Evolutionary conservation across 148 eudicot genomes (phyloP).

Genomic region (Rhododendron henanense): DNA sequence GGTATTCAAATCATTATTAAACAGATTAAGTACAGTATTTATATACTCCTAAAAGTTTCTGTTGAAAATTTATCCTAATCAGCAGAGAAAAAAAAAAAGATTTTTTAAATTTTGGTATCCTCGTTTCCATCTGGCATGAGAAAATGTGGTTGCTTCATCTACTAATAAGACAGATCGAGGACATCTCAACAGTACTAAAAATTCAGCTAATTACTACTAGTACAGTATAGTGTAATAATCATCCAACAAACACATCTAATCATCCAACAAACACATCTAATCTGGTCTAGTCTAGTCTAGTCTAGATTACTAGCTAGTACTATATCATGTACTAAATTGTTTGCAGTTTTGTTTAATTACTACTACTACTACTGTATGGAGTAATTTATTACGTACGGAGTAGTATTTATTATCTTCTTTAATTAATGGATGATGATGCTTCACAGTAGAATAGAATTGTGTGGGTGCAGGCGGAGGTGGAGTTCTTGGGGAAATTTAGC

Average conservation of each 20-base stretch:
- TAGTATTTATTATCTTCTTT: not conserved
- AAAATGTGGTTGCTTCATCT: not conserved
- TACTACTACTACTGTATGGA: no score
- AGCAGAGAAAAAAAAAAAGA: no score
- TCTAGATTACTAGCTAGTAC: no score
- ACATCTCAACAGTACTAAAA: not conserved
- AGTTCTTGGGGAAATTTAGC: slow-evolving; percentile 60
- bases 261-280: not conserved
- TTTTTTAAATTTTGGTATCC: no score
- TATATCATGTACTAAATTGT: not conserved
- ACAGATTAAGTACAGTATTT: no score
- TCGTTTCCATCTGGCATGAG: not conserved
- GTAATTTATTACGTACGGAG: no score
- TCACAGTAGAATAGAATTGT: not conserved
- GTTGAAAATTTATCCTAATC: not conserved
- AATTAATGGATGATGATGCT: not conserved
- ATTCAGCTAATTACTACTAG: not conserved
- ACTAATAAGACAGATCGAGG: not conserved
- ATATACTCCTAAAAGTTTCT: not conserved
- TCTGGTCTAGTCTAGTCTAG: no score
- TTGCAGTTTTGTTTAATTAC: not conserved
- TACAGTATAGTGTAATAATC: not conserved
- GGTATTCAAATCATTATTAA: not conserved
- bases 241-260: not conserved
- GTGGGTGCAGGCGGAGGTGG: slow-evolving; percentile 51